Percentiles rank a stretch among this genome's conserved stretches.
phyloP scores from a whole-genome alignment of 2,329 filamentous ascomycete genomes.

The Paecilomyces variotii region DNA sequence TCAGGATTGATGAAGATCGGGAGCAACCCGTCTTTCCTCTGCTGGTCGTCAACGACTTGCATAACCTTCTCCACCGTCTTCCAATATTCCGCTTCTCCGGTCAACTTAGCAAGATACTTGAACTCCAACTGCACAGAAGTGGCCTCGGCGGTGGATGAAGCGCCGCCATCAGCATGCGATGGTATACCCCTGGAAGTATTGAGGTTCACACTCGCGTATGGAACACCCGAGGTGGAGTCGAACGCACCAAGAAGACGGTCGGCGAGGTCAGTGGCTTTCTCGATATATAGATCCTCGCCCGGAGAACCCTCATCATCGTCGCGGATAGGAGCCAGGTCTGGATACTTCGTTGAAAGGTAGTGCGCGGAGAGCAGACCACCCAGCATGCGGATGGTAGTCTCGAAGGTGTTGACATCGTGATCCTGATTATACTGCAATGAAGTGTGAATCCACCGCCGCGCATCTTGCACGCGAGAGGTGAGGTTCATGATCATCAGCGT shows the following conservation, averaged over 20 bases:
- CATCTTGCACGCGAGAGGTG: constrained; percentile 73
- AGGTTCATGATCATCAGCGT: constrained; percentile 98
- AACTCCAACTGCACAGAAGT: constrained; percentile 90
- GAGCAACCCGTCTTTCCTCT: constrained; percentile 69
- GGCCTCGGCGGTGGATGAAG: constrained; percentile 89
- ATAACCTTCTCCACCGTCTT: constrained; percentile 86
- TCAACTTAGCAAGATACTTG: constrained; percentile 93
- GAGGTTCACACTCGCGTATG: constrained; percentile 84
- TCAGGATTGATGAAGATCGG: constrained; percentile 85
- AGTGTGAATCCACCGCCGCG: constrained; percentile 79
- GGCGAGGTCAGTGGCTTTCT: constrained; percentile 89
- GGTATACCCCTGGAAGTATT: constrained; percentile 66
- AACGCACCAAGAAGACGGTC: constrained; percentile 83
- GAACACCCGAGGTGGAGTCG: constrained; percentile 76
- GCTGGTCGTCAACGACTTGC: constrained; percentile 77
- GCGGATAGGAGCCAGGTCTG: constrained; percentile 64
- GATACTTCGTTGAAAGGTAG: constrained; percentile 80
- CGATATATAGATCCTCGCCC: constrained; percentile 87
- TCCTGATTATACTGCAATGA: constrained; percentile 80
- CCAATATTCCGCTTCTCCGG: constrained; percentile 89
- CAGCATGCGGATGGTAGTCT: constrained; percentile 21
- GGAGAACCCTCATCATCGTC: constrained; percentile 64
- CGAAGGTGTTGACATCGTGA: constrained; percentile 53
- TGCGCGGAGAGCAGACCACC: constrained; percentile 36
- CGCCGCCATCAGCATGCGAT: constrained; percentile 77